phyloP scores from a whole-genome alignment of 1,284 basidiomycete species.

The Taiwanofungus camphoratus region DNA sequence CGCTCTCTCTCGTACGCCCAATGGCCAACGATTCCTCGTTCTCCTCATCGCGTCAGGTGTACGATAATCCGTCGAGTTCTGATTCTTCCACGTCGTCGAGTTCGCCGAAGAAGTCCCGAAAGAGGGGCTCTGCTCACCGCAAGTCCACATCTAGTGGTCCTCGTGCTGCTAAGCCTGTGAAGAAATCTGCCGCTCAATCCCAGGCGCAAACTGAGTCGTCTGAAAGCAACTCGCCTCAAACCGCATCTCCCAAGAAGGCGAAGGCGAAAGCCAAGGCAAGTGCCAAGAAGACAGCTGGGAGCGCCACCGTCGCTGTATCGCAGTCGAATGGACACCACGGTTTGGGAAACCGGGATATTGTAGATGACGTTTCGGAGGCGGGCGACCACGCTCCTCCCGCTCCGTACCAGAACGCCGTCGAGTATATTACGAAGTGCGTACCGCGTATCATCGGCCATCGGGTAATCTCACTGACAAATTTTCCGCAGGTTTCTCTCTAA shows the following conservation, averaged over 20 bases:
- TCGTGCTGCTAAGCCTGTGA: no score
- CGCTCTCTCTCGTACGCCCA: not conserved
- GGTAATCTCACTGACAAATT: no score
- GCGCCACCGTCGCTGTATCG: not conserved
- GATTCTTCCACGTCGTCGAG: slow-evolving; percentile 5
- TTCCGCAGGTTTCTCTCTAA: no score
- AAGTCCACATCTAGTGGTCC: no score
- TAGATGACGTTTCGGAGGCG: slow-evolving; percentile 47
- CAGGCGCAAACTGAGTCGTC: not conserved
- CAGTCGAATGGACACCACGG: slow-evolving; percentile 13
- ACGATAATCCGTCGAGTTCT: slow-evolving; percentile 4
- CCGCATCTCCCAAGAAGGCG: slow-evolving; percentile 4
- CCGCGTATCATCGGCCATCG: no score
- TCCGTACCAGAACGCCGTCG: slow-evolving; percentile 46
- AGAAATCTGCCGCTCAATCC: not conserved
- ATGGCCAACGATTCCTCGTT: not conserved
- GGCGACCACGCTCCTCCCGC: slow-evolving; percentile 31
- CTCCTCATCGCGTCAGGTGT: not conserved
- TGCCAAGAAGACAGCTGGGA: slow-evolving; percentile 16
- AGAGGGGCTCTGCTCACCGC: not conserved
- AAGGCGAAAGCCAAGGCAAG: slow-evolving; percentile 13
- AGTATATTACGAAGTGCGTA: slow-evolving; percentile 35
- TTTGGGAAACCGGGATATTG: slow-evolving; percentile 36
- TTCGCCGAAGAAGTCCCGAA: slow-evolving; percentile 2
- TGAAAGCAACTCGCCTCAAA: not conserved